Base-by-base conservation (phyloP, 2,329 filamentous ascomycete species). In the Fusarium sp. region DNA sequence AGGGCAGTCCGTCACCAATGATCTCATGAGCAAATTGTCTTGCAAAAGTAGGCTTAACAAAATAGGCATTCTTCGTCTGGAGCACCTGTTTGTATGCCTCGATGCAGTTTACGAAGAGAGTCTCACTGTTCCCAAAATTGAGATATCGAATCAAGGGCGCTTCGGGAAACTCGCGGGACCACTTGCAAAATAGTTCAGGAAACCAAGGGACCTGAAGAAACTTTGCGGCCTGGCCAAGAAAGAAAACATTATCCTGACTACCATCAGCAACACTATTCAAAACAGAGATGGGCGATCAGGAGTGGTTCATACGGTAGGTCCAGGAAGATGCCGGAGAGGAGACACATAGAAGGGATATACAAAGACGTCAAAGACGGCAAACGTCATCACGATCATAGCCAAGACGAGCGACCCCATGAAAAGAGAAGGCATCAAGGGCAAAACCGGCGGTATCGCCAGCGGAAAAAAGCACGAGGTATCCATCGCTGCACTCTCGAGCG, bases 291-390 rank as follows among this genome's bases (percentile, higher is more conserved):
- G 19, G 7, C 20, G 26, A 10, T n/a, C 3, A 19, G 39, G 4
- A 17, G n/a, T n/a, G 14, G 14, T 11, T 26, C 67, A 10, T 66
- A 82, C 81, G 71, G 77, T 79, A 17, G 82, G 82, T 1, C 81
- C 81, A 0, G 83, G 82, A 2, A 84, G 66, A 49, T 81, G 72
- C 15, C 82, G 77, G n/a, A 83, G 71, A 0, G 82, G 79, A 0
- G 83, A 84, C 45, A 82, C 57, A 55, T 77, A 76, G 48, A 76
- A 75, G 6, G 82, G 82, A 56, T 82, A 83, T 24, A 85, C 62
- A 57, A 83, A 74, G 39, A 79, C 22, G 35, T 63, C 68, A 53
- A 71, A 70, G 30, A 30, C 44, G n/a, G 37, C 19, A 9, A 55
- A 7, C 2, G 45, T 20, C 22, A 48, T 28, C 39, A 47, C 4